phyloP scores from a whole-genome alignment of 78 protist genomes.

The Paratrimastix pyriformis region DNA sequence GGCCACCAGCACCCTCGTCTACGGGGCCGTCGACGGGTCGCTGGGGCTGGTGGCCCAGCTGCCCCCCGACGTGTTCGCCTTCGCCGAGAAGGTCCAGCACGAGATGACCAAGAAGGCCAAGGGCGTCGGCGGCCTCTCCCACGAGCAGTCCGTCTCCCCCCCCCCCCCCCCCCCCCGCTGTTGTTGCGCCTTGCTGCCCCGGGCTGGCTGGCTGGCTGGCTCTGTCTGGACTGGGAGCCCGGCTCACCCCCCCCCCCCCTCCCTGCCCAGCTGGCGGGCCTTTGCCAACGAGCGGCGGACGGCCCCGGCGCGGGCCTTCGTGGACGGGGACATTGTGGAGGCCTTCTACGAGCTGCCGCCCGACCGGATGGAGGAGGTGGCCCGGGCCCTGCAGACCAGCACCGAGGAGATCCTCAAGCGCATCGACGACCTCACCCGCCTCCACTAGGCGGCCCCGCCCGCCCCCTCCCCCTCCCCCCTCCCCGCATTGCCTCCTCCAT shows the following conservation, averaged over 20 bases:
- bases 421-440: slow-evolving; percentile 19
- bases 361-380: slow-evolving; percentile 11
- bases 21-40: slow-evolving; percentile 57
- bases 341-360: slow-evolving; percentile 42
- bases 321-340: slow-evolving; percentile 83
- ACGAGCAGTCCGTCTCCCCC: too few species aligned
- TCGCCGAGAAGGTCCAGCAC: slow-evolving; percentile 27
- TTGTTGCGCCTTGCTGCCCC: too few species aligned
- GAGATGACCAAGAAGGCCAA: slow-evolving; percentile 25
- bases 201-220: too few species aligned
- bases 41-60: slow-evolving; percentile 64
- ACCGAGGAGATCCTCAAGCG: slow-evolving; percentile 13
- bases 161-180: too few species aligned
- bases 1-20: slow-evolving; percentile 46
- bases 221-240: too few species aligned
- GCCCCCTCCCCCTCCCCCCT: too few species aligned
- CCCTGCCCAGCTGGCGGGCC: slow-evolving; percentile 64
- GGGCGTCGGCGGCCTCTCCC: slow-evolving; percentile 69
- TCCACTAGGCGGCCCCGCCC: slow-evolving; percentile 4
- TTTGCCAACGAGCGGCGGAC: slow-evolving; percentile 48
- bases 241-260: too few species aligned
- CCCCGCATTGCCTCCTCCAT: too few species aligned
- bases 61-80: slow-evolving; percentile 33
- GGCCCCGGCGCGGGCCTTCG: slow-evolving; percentile 25
- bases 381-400: too few species aligned